These are phyloP conservation scores for Ustanciosporium gigantosporum DNA, from an alignment of 1,284 basidiomycete genomes.

Conservation along the genomic window DNA sequence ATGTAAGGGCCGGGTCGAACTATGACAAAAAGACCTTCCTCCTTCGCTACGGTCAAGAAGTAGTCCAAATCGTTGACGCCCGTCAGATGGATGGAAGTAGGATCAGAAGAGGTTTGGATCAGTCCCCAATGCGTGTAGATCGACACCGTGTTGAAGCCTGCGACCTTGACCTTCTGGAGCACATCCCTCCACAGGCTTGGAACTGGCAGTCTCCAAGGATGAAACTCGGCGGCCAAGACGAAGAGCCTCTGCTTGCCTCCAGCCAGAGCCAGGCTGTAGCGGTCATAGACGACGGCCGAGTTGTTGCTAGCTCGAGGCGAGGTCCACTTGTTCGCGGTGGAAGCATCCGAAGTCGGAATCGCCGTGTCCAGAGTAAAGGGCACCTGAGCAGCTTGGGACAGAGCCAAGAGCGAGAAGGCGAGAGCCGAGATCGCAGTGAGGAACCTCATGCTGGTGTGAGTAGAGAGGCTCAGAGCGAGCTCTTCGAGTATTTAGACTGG, in stretches of 20 bases:
- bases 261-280: slow-evolving; percentile 30
- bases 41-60: slow-evolving; percentile 66
- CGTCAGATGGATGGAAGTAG: slow-evolving; percentile 68
- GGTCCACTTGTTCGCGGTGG: slow-evolving; percentile 7
- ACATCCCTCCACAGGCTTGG: slow-evolving; percentile 79
- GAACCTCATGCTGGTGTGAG: background rate
- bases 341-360: background rate
- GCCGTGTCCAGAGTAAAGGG: background rate
- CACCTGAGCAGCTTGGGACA: background rate
- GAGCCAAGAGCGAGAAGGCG: background rate
- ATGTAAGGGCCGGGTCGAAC: slow-evolving; percentile 72
- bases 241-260: slow-evolving; percentile 25
- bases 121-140: slow-evolving; percentile 69
- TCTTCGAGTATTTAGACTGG: too few species aligned
- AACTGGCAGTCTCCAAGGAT: slow-evolving; percentile 78
- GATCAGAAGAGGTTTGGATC: slow-evolving; percentile 74
- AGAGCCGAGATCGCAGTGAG: background rate
- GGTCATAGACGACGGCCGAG: slow-evolving; percentile 33
- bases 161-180: slow-evolving; percentile 77
- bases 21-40: slow-evolving; percentile 70
- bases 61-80: slow-evolving; percentile 73
- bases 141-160: slow-evolving; percentile 69
- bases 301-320: slow-evolving; percentile 20
- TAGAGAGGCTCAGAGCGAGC: too few species aligned
- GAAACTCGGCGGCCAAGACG: slow-evolving; percentile 68